A percentile compares a stretch with the other conserved stretches of the same genome.
Conservation (phyloP, 495 filamentous ascomycete genomes). For the Aspergillus heteromorphus region DNA sequence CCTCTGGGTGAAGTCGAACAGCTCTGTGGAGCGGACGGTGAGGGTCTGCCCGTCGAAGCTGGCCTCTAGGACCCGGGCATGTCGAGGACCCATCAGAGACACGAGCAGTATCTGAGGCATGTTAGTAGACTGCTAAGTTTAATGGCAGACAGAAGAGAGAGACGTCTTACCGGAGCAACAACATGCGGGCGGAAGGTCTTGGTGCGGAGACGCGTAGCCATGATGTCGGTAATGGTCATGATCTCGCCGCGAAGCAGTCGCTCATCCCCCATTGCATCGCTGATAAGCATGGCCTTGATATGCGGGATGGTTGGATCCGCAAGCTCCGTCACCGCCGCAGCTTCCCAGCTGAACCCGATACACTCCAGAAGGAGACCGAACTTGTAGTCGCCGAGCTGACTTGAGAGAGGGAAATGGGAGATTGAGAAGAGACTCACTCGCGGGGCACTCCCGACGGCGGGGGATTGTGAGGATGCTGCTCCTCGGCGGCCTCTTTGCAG, state of each 20-base stretch:
- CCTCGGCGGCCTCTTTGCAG: neutral
- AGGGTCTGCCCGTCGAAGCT: neutral
- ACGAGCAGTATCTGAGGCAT: neutral
- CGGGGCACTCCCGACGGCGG: neutral
- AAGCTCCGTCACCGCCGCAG: neutral
- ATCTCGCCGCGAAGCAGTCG: conserved; percentile 8
- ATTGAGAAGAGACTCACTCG: neutral
- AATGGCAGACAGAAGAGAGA: neutral
- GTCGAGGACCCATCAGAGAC: neutral
- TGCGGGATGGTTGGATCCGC: neutral
- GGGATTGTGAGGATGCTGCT: neutral
- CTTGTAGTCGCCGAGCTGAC: neutral
- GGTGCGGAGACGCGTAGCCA: conserved; percentile 3
- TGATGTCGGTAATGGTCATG: conserved; percentile 6
- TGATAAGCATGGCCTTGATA: conserved; percentile 2
- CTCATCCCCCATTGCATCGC: neutral
- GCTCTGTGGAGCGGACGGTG: neutral
- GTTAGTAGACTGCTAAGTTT: neutral
- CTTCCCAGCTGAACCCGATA: neutral
- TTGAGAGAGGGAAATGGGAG: too few relatives aligned
- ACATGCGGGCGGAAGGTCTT: conserved; percentile 4
- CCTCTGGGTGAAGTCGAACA: neutral
- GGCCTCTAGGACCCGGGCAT: neutral
- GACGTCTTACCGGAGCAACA: conserved; percentile 6
- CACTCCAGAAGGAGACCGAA: neutral